Evolutionary conservation across 2,329 filamentous ascomycete genomes (phyloP).

Genomic region (Colletotrichum sp.): DNA sequence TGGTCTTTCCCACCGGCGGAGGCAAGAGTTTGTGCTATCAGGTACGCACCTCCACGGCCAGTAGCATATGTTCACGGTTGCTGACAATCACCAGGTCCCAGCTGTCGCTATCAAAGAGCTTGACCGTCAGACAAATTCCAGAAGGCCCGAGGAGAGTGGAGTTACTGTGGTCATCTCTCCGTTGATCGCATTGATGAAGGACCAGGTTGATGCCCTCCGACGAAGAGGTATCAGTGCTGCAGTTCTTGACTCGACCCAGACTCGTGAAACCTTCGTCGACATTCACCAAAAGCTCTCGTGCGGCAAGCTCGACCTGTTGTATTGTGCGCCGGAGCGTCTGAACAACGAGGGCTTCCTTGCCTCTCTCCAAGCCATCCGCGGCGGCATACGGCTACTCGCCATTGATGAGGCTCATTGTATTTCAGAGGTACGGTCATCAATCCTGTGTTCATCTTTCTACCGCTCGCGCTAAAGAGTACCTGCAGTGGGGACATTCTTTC

Average conservation of each 20-base stretch:
- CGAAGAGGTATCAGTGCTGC: constrained; percentile 56
- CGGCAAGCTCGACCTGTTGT: constrained; percentile 58
- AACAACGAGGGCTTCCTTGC: constrained; percentile 67
- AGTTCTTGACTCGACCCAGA: constrained; percentile 61
- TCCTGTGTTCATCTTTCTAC: too few relatives aligned
- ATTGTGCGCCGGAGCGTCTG: constrained; percentile 64
- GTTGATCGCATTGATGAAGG: constrained; percentile 64
- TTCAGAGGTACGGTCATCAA: constrained; percentile 45
- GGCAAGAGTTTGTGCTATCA: constrained; percentile 58
- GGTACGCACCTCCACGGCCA: constrained; percentile 28
- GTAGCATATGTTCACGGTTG: not conserved
- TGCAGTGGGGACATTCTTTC: constrained; percentile 57
- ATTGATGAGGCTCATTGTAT: constrained; percentile 66
- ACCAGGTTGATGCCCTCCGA: constrained; percentile 61
- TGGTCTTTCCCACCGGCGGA: constrained; percentile 53
- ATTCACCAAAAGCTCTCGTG: constrained; percentile 42
- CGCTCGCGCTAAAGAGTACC: too few relatives aligned
- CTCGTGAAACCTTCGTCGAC: constrained; percentile 46
- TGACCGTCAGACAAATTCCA: constrained; percentile 35
- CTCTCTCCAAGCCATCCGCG: constrained; percentile 57
- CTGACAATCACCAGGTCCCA: constrained; percentile 40
- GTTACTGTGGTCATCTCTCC: constrained; percentile 63
- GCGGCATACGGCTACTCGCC: constrained; percentile 61
- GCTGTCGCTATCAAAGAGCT: constrained; percentile 51
- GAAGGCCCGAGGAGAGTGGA: constrained; percentile 40